phyloP scores from a whole-genome alignment of 306 rosid genomes.

The Erythrophleum fordii region DNA sequence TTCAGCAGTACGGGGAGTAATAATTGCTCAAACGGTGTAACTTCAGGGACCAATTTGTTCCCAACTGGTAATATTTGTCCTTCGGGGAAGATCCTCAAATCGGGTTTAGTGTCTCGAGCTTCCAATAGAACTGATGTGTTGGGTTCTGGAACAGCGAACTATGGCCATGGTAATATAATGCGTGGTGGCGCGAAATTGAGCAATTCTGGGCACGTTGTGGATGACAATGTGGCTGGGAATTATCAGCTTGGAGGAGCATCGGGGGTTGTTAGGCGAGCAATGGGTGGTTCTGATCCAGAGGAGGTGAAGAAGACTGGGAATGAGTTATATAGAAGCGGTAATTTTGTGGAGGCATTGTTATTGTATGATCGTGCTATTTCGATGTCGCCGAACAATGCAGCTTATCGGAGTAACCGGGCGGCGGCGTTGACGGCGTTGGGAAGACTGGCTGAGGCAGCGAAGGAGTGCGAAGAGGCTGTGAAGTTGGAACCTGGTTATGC shows the following conservation, averaged over 20 bases:
- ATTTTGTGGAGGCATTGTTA: slow-evolving; percentile 73
- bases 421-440: slow-evolving; percentile 89
- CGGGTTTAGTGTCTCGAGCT: slow-evolving; percentile 49
- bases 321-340: slow-evolving; percentile 66
- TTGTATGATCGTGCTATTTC: slow-evolving; percentile 84
- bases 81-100: slow-evolving; percentile 64
- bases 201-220: slow-evolving; percentile 28
- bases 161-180: slow-evolving; percentile 88
- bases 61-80: slow-evolving; percentile 86
- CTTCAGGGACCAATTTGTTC: slow-evolving; percentile 41
- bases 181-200: slow-evolving; percentile 59
- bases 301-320: slow-evolving; percentile 74
- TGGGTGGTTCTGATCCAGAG: slow-evolving; percentile 70
- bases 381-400: slow-evolving; percentile 69
- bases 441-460: slow-evolving; percentile 73
- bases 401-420: slow-evolving; percentile 78
- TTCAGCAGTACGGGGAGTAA: slow-evolving; percentile 36
- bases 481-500: slow-evolving; percentile 71
- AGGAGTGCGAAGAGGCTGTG: slow-evolving; percentile 88
- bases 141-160: slow-evolving; percentile 77
- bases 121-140: slow-evolving; percentile 66
- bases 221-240: slow-evolving; percentile 37
- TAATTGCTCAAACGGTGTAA: slow-evolving; percentile 36
- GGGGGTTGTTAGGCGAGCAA: slow-evolving; percentile 43
- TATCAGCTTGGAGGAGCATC: slow-evolving; percentile 39